Percentiles rank a stretch among this genome's conserved stretches.
phyloP scores from a whole-genome alignment of 257 asterid species.

The Fraxinus anomala region DNA sequence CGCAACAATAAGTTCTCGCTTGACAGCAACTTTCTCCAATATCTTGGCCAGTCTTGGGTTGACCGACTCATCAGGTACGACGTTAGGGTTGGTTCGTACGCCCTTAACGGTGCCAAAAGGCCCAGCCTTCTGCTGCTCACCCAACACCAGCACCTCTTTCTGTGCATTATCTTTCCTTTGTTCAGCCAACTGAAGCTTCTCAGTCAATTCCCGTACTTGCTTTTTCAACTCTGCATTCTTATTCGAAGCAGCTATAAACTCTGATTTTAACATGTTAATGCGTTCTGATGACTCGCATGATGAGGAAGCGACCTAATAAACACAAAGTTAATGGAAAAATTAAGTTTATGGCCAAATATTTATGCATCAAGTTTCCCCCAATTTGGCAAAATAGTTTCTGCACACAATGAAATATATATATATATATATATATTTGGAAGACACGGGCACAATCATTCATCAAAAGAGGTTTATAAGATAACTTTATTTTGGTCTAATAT shows the following conservation, averaged over 20 bases:
- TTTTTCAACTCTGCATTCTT: slow-evolving; percentile 37
- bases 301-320: slow-evolving; percentile 38
- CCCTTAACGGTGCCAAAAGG: slow-evolving; percentile 61
- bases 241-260: slow-evolving; percentile 40
- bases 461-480: neutral
- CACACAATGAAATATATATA: too few relatives aligned
- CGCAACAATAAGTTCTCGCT: slow-evolving; percentile 58
- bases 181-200: slow-evolving; percentile 43
- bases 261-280: slow-evolving; percentile 46
- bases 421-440: too few relatives aligned
- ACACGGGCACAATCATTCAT: too few relatives aligned
- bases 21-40: slow-evolving; percentile 48
- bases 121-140: slow-evolving; percentile 46
- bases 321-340: neutral
- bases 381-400: too few relatives aligned
- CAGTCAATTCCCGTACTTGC: slow-evolving; percentile 39
- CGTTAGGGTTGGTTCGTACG: slow-evolving; percentile 46
- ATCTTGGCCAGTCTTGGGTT: slow-evolving; percentile 56
- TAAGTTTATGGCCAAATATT: neutral
- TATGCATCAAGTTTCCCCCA: too few relatives aligned
- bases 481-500: too few relatives aligned
- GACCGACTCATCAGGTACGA: too few relatives aligned
- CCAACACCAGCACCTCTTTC: slow-evolving; percentile 48
- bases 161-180: slow-evolving; percentile 47
- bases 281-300: slow-evolving; percentile 51